Percentiles rank a stretch among this genome's conserved stretches.
These are phyloP conservation scores for Pichia rugopelliculosa DNA, from an alignment of 805 yeast species.

Conservation along the genomic window DNA sequence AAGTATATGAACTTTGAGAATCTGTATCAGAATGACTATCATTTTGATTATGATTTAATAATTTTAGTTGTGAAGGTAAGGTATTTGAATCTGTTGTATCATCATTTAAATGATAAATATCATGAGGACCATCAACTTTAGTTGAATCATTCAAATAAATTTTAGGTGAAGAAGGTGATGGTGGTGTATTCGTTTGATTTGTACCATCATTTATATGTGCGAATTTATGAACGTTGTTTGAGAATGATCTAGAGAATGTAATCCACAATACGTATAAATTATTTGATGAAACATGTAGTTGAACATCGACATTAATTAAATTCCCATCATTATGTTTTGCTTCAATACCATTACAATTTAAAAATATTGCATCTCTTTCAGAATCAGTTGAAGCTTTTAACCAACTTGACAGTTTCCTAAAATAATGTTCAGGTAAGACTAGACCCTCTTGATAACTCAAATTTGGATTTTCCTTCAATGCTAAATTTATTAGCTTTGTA, in stretches of 20 bases:
- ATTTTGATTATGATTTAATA: slow-evolving; percentile 34
- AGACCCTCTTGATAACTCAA: slow-evolving; percentile 49
- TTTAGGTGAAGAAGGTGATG: background rate
- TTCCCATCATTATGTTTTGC: slow-evolving; percentile 70
- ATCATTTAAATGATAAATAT: background rate
- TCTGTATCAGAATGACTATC: slow-evolving; percentile 23
- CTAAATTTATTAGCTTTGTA: slow-evolving; percentile 35
- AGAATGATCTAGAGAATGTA: slow-evolving; percentile 57
- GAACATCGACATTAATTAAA: slow-evolving; percentile 62
- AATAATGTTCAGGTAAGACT: slow-evolving; percentile 87
- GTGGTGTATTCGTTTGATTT: background rate
- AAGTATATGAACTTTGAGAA: slow-evolving; percentile 18
- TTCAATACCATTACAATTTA: slow-evolving; percentile 57
- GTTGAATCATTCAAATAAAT: background rate
- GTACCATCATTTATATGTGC: background rate
- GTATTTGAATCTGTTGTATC: slow-evolving; percentile 9
- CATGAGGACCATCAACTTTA: background rate
- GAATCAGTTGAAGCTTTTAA: slow-evolving; percentile 21
- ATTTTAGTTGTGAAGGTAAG: slow-evolving; percentile 49
- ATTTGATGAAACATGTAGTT: slow-evolving; percentile 59
- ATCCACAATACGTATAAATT: slow-evolving; percentile 72
- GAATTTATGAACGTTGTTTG: background rate
- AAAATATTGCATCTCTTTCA: slow-evolving; percentile 45
- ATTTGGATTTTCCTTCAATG: slow-evolving; percentile 34
- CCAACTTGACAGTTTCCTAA: slow-evolving; percentile 58